These are phyloP conservation scores for Oryza glumipatula DNA, from an alignment of 176 grass and related monocot species.

Conservation along the genomic window DNA sequence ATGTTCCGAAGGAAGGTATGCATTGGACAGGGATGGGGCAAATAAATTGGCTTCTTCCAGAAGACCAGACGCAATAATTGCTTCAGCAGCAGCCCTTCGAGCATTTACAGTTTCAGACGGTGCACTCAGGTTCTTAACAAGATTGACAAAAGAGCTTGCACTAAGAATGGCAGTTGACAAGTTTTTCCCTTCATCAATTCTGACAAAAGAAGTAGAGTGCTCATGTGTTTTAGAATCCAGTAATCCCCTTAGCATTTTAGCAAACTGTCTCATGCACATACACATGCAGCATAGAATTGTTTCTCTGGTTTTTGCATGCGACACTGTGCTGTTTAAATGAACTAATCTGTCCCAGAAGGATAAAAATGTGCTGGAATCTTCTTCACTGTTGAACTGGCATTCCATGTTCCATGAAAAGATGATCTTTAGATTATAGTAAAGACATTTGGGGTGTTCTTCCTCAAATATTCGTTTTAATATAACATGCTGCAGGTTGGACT, in stretches of 20 bases:
- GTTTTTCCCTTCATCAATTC: constrained; percentile 41
- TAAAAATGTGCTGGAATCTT: constrained; percentile 54
- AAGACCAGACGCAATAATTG: constrained; percentile 80
- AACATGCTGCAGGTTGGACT: constrained; percentile 56
- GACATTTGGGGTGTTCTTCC: constrained; percentile 88
- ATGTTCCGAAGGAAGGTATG: constrained; percentile 45
- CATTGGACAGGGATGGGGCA: constrained; percentile 56
- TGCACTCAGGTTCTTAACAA: constrained; percentile 69
- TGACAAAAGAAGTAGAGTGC: constrained; percentile 34
- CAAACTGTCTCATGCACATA: constrained; percentile 81
- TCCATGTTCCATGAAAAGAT: constrained; percentile 81
- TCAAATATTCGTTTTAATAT: constrained; percentile 66
- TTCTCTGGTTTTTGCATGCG: constrained; percentile 77
- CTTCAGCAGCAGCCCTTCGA: constrained; percentile 72
- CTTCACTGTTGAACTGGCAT: constrained; percentile 51
- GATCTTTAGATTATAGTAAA: constrained; percentile 83
- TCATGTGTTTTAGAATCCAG: constrained; percentile 35
- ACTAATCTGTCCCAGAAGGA: constrained; percentile 82
- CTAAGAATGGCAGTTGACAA: constrained; percentile 48
- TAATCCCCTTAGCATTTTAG: constrained; percentile 52
- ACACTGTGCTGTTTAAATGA: constrained; percentile 68
- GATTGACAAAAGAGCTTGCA: constrained; percentile 62
- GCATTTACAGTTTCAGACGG: constrained; percentile 83
- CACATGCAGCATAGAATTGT: constrained; percentile 87
- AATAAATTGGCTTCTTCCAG: constrained; percentile 61